Evolutionary conservation across 2,329 filamentous ascomycete species (phyloP).

Genomic region (Grosmannia clavigera): DNA sequence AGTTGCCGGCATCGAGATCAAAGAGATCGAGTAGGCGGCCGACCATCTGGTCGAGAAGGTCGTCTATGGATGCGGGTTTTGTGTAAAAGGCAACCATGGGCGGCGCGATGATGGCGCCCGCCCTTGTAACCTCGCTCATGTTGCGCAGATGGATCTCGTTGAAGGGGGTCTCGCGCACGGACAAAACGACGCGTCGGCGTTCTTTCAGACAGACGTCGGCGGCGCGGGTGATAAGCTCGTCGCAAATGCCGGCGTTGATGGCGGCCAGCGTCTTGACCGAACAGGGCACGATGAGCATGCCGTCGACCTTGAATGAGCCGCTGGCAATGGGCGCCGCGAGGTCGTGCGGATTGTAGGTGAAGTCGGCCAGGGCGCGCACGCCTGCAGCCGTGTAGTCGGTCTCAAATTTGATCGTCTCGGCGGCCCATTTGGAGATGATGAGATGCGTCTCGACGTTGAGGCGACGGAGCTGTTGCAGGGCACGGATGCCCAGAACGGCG

Average conservation of each 20-base stretch:
- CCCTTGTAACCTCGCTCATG: conserved; percentile 26
- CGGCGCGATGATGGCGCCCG: conserved; percentile 30
- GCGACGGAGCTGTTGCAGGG: conserved; percentile 25
- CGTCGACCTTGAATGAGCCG: conserved; percentile 29
- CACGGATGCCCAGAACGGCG: conserved; percentile 27
- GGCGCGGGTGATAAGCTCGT: conserved; percentile 31
- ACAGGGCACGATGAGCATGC: conserved; percentile 36
- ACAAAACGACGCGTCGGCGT: conserved; percentile 24
- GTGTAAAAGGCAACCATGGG: conserved; percentile 33
- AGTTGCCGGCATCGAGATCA: conserved; percentile 20
- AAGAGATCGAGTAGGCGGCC: conserved; percentile 33
- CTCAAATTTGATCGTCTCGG: conserved; percentile 34
- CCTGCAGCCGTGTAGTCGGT: conserved; percentile 25
- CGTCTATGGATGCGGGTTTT: conserved; percentile 23
- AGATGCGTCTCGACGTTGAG: conserved; percentile 35
- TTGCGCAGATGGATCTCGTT: conserved; percentile 34
- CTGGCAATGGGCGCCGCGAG: conserved; percentile 30
- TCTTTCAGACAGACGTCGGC: conserved; percentile 36
- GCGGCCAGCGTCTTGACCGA: conserved; percentile 35
- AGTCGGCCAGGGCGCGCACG: conserved; percentile 25
- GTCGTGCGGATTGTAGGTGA: conserved; percentile 27
- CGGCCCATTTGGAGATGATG: conserved; percentile 35
- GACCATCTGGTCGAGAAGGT: conserved; percentile 31
- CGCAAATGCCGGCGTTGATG: conserved; percentile 26
- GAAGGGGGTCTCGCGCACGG: conserved; percentile 30